A percentile compares a stretch with the other conserved stretches of the same genome.
Evolutionary conservation across 2,329 filamentous ascomycete genomes (phyloP).

Genomic region (Spiromastix sp.): DNA sequence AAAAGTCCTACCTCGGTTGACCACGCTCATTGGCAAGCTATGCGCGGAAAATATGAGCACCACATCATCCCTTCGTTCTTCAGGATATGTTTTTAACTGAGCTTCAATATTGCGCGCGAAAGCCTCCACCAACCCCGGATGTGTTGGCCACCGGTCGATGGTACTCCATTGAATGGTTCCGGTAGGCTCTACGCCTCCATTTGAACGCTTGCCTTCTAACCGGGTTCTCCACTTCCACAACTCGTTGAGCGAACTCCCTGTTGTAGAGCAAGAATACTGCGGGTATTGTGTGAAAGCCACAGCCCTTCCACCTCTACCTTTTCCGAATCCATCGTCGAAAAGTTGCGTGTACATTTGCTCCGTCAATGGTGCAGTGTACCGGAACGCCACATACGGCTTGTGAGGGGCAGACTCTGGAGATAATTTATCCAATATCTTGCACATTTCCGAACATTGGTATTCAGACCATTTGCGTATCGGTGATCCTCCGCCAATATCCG

Average conservation of each 20-base stretch:
- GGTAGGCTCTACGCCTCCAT: slow-evolving; percentile 40
- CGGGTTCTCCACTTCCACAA: slow-evolving; percentile 90
- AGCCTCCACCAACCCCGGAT: slow-evolving; percentile 78
- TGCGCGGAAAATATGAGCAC: slow-evolving; percentile 91
- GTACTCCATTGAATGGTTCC: slow-evolving; percentile 91
- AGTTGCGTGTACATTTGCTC: slow-evolving; percentile 84
- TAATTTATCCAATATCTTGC: slow-evolving; percentile 84
- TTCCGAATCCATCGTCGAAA: slow-evolving; percentile 80
- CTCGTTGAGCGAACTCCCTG: slow-evolving; percentile 90
- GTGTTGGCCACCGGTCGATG: slow-evolving; percentile 95
- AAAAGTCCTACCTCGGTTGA: slow-evolving; percentile 66
- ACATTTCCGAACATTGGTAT: slow-evolving; percentile 88
- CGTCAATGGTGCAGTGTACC: slow-evolving; percentile 86
- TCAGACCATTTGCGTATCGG: slow-evolving; percentile 98
- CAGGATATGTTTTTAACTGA: slow-evolving; percentile 72
- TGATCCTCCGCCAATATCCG: slow-evolving; percentile 91
- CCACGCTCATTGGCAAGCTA: slow-evolving; percentile 91
- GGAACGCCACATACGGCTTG: slow-evolving; percentile 94
- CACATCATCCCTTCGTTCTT: slow-evolving; percentile 66
- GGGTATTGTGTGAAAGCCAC: slow-evolving; percentile 98
- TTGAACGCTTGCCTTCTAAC: slow-evolving; percentile 64
- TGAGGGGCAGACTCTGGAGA: slow-evolving; percentile 91
- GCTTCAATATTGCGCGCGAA: slow-evolving; percentile 88
- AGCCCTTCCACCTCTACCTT: slow-evolving; percentile 79
- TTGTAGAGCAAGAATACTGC: slow-evolving; percentile 96